phyloP scores from a whole-genome alignment of 2,329 filamentous ascomycete species.

The Endocalyx cinctus region DNA sequence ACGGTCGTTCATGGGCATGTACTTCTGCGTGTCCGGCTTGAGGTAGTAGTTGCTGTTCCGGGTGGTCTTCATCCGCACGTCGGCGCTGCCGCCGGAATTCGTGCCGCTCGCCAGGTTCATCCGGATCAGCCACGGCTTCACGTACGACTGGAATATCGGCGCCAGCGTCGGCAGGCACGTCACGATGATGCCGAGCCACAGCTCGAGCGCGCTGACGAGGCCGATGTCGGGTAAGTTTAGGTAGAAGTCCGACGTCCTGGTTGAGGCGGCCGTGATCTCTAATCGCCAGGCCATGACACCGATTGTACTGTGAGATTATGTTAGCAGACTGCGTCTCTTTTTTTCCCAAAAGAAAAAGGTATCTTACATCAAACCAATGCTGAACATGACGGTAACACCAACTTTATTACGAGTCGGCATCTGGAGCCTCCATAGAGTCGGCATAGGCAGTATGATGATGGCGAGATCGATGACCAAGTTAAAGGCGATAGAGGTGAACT shows the following conservation, averaged over 20 bases:
- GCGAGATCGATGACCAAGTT: conserved; percentile 27
- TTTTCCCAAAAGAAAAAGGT: not conserved
- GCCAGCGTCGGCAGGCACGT: conserved; percentile 39
- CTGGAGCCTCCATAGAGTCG: conserved; percentile 37
- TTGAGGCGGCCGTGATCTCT: conserved; percentile 20
- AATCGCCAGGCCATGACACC: conserved; percentile 35
- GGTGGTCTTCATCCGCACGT: not conserved
- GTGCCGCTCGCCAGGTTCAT: too few species aligned
- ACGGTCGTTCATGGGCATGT: too few species aligned
- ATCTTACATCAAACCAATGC: conserved; percentile 26
- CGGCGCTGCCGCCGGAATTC: too few species aligned
- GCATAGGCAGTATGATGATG: conserved; percentile 35
- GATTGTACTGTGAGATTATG: conserved; percentile 25
- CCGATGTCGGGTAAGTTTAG: conserved; percentile 23
- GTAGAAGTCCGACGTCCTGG: conserved; percentile 13
- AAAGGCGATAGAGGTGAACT: conserved; percentile 18
- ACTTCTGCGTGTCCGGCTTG: not conserved
- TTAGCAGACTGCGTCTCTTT: conserved; percentile 1
- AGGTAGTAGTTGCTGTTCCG: not conserved
- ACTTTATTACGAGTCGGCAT: conserved; percentile 34
- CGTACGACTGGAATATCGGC: conserved; percentile 26
- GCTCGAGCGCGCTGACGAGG: conserved; percentile 32
- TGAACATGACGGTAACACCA: conserved; percentile 26
- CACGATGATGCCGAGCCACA: conserved; percentile 35
- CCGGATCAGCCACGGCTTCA: conserved; percentile 4